Conservation (phyloP, 345 rosid species). For the Cardamine resedifolia region DNA sequence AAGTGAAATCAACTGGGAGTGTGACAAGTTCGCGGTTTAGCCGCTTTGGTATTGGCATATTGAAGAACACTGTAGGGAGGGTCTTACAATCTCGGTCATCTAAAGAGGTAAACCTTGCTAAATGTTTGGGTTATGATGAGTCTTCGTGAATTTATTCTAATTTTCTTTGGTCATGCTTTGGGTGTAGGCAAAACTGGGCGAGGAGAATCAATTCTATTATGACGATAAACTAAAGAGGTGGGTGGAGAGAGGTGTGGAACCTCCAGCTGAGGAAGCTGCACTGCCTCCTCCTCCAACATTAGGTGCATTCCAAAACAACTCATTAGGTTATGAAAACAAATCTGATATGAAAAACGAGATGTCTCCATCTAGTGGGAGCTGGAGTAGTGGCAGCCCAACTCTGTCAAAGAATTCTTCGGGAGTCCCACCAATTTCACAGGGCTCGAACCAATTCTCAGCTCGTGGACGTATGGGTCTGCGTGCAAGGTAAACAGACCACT, state of each 20-base stretch:
- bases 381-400: conserved; percentile 48
- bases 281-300: conserved; percentile 85
- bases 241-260: conserved; percentile 96
- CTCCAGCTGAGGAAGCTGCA: conserved; percentile 80
- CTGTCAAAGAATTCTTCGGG: conserved; percentile 57
- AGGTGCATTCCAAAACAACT: conserved; percentile 66
- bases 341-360: conserved; percentile 36
- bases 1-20: conserved; percentile 54
- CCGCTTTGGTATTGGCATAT: conserved; percentile 78
- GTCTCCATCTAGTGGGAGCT: conserved; percentile 52
- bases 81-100: conserved; percentile 74
- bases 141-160: conserved; percentile 29
- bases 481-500: conserved; percentile 58
- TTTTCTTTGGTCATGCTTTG: conserved; percentile 29
- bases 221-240: conserved; percentile 97
- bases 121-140: conserved; percentile 14
- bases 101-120: conserved; percentile 59
- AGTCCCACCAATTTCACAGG: conserved; percentile 74
- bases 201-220: conserved; percentile 78
- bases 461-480: conserved; percentile 90
- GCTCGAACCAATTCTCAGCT: conserved; percentile 84
- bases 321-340: conserved; percentile 57
- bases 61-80: conserved; percentile 85
- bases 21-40: conserved; percentile 67
- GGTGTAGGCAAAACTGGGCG: conserved; percentile 93